phyloP scores from a whole-genome alignment of 129 eudicot genomes.

The Heracleum sosnowskyi region DNA sequence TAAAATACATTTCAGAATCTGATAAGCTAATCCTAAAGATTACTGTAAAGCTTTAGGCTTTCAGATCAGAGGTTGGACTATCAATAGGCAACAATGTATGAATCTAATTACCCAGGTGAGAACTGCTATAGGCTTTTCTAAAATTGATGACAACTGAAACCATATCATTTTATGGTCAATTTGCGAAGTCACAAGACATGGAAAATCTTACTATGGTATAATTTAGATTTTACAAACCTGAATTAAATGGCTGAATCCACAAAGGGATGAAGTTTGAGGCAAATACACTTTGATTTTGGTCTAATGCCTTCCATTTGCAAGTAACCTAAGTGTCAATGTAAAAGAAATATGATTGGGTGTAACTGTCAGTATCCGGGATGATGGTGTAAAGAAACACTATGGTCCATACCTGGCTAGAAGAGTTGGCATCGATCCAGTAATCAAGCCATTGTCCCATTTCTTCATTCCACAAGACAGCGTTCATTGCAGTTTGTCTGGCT shows the following conservation, averaged over 20 bases:
- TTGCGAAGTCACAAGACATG: background rate
- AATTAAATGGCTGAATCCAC: constrained; percentile 55
- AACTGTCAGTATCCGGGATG: background rate
- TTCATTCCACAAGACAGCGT: constrained; percentile 60
- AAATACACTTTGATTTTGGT: constrained; percentile 50
- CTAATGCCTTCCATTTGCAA: constrained; percentile 38
- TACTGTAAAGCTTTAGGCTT: background rate
- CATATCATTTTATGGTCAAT: background rate
- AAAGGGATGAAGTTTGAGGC: constrained; percentile 81
- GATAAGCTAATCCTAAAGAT: background rate
- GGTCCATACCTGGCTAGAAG: constrained; percentile 31
- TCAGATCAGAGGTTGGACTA: background rate
- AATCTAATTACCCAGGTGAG: background rate
- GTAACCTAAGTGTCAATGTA: constrained; percentile 32
- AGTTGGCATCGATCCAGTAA: constrained; percentile 55
- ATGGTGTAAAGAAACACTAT: background rate
- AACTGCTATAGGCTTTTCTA: background rate
- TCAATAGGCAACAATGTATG: background rate
- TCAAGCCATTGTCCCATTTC: constrained; percentile 90
- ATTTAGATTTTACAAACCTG: constrained; percentile 39
- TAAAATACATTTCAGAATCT: background rate
- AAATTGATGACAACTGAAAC: background rate
- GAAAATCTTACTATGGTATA: no score
- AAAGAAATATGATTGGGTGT: background rate
- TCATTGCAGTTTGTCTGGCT: constrained; percentile 62